A percentile compares a stretch with the other conserved stretches of the same genome.
Evolutionary conservation across 768 basidiomycete genomes (phyloP).

Genomic region (Xerocomus brunneocitrinus): DNA sequence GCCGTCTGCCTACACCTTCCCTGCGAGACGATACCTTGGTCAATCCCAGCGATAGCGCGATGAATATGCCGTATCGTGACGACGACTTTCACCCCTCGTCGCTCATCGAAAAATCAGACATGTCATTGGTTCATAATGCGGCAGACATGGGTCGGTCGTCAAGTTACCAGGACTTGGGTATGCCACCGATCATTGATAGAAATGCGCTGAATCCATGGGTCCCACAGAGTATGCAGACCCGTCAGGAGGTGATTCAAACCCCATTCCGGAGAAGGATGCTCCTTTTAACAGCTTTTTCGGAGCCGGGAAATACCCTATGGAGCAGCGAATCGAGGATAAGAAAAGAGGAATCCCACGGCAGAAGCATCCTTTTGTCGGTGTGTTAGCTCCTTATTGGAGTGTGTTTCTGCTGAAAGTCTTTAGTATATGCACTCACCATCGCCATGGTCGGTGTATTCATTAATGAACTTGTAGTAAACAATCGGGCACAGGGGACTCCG

Average conservation of each 20-base stretch:
- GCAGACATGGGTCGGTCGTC: constrained; percentile 37
- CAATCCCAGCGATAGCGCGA: constrained; percentile 4
- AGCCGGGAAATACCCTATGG: constrained; percentile 53
- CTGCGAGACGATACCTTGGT: constrained; percentile 1
- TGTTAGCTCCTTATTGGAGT: constrained; percentile 16
- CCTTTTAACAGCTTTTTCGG: constrained; percentile 43
- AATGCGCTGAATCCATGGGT: not conserved
- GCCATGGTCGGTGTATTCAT: constrained; percentile 74
- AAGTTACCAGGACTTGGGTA: constrained; percentile 54
- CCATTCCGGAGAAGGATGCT: constrained; percentile 37
- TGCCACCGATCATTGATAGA: not conserved
- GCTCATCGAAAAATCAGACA: constrained; percentile 20
- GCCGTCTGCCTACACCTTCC: constrained; percentile 18
- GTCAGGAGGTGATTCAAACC: constrained; percentile 21
- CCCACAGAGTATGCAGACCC: constrained; percentile 64
- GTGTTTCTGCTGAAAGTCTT: constrained; percentile 1
- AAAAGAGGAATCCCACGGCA: constrained; percentile 82
- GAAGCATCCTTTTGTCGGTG: constrained; percentile 72
- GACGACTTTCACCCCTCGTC: constrained; percentile 17
- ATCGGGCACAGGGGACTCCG: constrained; percentile 70
- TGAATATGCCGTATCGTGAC: constrained; percentile 21
- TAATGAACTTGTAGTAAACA: constrained; percentile 80
- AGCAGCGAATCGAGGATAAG: constrained; percentile 86
- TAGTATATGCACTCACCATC: constrained; percentile 61
- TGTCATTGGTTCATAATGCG: constrained; percentile 45